Percentiles rank a stretch among this genome's conserved stretches.
Evolutionary conservation across 1,139 yeast species (phyloP).

Genomic region (Suhomyces yuchorum): DNA sequence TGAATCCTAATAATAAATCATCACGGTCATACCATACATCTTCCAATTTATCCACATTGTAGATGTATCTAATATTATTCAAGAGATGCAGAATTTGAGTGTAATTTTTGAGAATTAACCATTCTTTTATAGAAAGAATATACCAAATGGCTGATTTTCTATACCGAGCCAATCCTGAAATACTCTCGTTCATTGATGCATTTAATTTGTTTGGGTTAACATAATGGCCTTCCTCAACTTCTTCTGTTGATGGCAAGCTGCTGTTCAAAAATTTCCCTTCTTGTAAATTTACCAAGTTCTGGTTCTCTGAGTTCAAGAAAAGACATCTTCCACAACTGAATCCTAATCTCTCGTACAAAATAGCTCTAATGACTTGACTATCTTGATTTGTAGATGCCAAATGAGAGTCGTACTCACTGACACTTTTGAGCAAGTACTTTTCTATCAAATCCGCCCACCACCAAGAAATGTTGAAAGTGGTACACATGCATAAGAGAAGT

Average conservation of each 20-base stretch:
- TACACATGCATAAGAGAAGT: conserved; percentile 54
- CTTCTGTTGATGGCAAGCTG: conserved; percentile 3
- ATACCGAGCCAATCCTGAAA: conserved; percentile 56
- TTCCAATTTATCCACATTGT: conserved; percentile 23
- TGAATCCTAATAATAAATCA: conserved; percentile 34
- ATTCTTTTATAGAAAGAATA: conserved; percentile 72
- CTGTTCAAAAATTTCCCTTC: conserved; percentile 5
- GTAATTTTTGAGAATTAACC: conserved; percentile 46
- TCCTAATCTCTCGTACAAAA: conserved; percentile 44
- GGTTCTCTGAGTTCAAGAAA: conserved; percentile 22
- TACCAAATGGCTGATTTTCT: conserved; percentile 83
- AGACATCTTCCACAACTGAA: conserved; percentile 37
- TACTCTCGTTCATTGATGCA: conserved; percentile 36
- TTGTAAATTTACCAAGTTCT: conserved; percentile 17
- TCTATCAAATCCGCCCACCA: conserved; percentile 55
- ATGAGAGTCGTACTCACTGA: conserved; percentile 44
- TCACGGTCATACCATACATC: conserved; percentile 40
- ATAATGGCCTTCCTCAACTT: conserved; percentile 33
- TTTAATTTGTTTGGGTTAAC: conserved; percentile 42
- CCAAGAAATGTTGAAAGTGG: conserved; percentile 41
- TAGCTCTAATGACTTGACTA: conserved; percentile 45
- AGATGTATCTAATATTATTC: conserved; percentile 29
- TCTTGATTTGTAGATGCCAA: conserved; percentile 32
- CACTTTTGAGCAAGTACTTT: conserved; percentile 43
- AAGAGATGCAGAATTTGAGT: conserved; percentile 29